phyloP scores from a whole-genome alignment of 2,329 filamentous ascomycete species.

The Trichoderma polysporum region DNA sequence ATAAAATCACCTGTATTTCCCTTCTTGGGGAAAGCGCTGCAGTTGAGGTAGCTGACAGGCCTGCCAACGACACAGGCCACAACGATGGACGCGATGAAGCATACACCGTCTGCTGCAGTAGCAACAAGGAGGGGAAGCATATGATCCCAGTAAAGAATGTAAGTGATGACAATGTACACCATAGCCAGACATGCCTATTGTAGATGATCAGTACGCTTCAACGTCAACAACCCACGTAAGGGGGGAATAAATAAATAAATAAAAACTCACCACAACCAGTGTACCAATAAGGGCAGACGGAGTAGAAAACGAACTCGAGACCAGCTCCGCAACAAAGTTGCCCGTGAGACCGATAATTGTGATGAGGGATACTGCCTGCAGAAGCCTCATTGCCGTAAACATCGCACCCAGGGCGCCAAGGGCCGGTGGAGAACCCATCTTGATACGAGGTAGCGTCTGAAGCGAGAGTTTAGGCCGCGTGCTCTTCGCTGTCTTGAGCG shows the following conservation, averaged over 20 bases:
- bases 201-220: not conserved
- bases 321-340: slow-evolving; percentile 79
- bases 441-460: slow-evolving; percentile 37
- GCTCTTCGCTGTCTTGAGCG: slow-evolving; percentile 42
- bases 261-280: slow-evolving; percentile 74
- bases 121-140: slow-evolving; percentile 73
- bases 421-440: slow-evolving; percentile 50
- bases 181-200: slow-evolving; percentile 64
- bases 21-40: slow-evolving; percentile 50
- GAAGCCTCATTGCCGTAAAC: slow-evolving; percentile 70
- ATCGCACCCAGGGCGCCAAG: slow-evolving; percentile 74
- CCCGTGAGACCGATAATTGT: slow-evolving; percentile 76
- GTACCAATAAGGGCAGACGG: slow-evolving; percentile 75
- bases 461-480: slow-evolving; percentile 45
- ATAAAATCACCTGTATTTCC: slow-evolving; percentile 47
- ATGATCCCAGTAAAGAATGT: slow-evolving; percentile 77
- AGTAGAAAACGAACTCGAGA: slow-evolving; percentile 61
- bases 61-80: slow-evolving; percentile 75
- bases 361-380: slow-evolving; percentile 71
- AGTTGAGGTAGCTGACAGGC: slow-evolving; percentile 76
- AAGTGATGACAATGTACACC: slow-evolving; percentile 76
- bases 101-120: slow-evolving; percentile 62
- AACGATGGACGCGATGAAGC: slow-evolving; percentile 76
- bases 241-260: slow-evolving; percentile 35
- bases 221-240: not conserved